A percentile compares a stretch with the other conserved stretches of the same genome.
phyloP scores from a whole-genome alignment of 352 stramenopile species.

The Pythium oligandrum region DNA sequence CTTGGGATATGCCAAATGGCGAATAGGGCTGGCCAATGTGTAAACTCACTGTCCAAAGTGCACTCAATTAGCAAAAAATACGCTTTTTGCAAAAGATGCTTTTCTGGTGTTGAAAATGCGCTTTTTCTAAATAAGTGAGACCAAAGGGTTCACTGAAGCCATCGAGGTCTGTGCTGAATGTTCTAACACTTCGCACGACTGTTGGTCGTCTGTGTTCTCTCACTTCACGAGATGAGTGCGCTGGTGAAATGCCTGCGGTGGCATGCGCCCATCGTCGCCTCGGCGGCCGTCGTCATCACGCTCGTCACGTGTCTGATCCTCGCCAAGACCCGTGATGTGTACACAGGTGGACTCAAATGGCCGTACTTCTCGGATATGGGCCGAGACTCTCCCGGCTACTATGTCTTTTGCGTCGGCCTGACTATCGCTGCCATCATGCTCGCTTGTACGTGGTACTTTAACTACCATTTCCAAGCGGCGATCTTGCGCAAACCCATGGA shows the following conservation, averaged over 20 bases:
- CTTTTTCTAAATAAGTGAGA: no score
- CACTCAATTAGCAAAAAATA: no score
- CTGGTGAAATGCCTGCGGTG: conserved; percentile 10
- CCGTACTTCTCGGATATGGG: conserved; percentile 70
- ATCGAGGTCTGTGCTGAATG: no score
- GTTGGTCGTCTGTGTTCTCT: no score
- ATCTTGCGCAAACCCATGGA: conserved; percentile 28
- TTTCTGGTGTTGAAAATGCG: no score
- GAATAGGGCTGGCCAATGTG: no score
- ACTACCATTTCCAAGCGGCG: conserved; percentile 47
- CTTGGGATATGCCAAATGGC: no score
- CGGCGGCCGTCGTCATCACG: conserved; percentile 31
- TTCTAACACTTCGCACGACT: no score
- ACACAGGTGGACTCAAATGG: conserved; percentile 50
- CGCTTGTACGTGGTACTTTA: conserved; percentile 43
- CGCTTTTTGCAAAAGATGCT: no score
- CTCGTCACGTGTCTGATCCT: conserved; percentile 49
- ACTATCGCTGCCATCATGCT: conserved; percentile 28
- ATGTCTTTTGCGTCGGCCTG: conserved; percentile 45
- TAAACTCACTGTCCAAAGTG: no score
- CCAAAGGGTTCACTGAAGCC: no score
- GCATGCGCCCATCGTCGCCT: conserved; percentile 32
- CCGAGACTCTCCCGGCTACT: conserved; percentile 50
- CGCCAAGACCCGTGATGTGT: conserved; percentile 43
- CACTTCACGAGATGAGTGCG: no score